Conservation (phyloP, 2,329 filamentous ascomycete species). For the Xylaria sp. region DNA sequence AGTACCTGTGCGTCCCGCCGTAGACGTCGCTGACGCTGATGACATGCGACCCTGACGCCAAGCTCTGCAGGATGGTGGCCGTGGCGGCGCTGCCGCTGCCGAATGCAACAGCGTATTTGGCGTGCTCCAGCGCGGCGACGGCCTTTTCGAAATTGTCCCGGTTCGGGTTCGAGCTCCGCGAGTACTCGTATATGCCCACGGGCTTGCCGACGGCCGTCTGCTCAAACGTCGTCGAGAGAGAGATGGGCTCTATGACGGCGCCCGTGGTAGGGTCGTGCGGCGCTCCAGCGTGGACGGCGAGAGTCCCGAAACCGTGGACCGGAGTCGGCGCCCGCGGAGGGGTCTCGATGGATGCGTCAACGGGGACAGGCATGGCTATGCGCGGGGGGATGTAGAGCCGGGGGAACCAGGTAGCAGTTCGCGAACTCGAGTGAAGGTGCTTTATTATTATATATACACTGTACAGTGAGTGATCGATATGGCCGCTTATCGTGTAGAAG, state of each 20-base stretch:
- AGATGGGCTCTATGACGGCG: slow-evolving; percentile 96
- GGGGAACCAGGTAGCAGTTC: background rate
- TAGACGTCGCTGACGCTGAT: slow-evolving; percentile 98
- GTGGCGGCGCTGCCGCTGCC: slow-evolving; percentile 94
- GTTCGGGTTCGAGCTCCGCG: slow-evolving; percentile 92
- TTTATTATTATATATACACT: background rate
- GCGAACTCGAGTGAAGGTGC: background rate
- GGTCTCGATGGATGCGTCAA: slow-evolving; percentile 68
- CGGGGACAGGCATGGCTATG: slow-evolving; percentile 42
- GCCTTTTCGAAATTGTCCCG: slow-evolving; percentile 92
- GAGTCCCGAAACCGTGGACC: slow-evolving; percentile 85
- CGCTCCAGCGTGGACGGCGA: slow-evolving; percentile 92
- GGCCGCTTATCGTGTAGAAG: background rate
- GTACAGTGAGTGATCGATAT: background rate
- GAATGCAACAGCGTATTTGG: slow-evolving; percentile 92
- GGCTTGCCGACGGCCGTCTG: slow-evolving; percentile 89
- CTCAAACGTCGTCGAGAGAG: slow-evolving; percentile 95
- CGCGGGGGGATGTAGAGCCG: background rate
- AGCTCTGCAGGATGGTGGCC: slow-evolving; percentile 89
- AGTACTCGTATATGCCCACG: slow-evolving; percentile 91
- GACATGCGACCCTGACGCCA: slow-evolving; percentile 91
- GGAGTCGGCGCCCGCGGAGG: slow-evolving; percentile 78
- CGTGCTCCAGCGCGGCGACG: slow-evolving; percentile 91
- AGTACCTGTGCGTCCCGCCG: slow-evolving; percentile 97
- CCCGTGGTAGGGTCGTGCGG: slow-evolving; percentile 91